Evolutionary conservation across 305 asterid genomes (phyloP).

Genomic region (Rubia tinctorum): DNA sequence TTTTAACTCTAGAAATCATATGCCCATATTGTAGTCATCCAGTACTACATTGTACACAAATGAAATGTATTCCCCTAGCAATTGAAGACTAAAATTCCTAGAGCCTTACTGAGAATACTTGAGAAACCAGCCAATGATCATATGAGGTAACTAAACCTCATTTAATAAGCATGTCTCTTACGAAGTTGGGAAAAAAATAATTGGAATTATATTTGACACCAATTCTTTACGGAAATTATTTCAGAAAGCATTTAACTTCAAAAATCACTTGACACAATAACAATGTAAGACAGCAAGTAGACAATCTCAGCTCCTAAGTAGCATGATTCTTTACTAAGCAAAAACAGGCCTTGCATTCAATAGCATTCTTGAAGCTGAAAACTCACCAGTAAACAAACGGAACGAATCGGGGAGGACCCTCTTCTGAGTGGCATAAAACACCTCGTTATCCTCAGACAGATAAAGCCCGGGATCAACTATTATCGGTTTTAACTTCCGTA

Average conservation of each 20-base stretch:
- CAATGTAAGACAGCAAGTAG: neutral
- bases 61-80: neutral
- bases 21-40: neutral
- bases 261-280: slow-evolving; percentile 5
- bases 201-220: neutral
- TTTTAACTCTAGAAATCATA: neutral
- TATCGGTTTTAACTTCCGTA: slow-evolving; percentile 74
- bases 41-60: neutral
- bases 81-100: neutral
- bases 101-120: neutral
- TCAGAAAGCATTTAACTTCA: neutral
- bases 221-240: neutral
- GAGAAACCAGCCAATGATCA: neutral
- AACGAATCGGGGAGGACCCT: slow-evolving; percentile 81
- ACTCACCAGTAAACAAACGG: slow-evolving; percentile 66
- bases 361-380: neutral
- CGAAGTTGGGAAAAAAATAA: neutral
- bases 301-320: neutral
- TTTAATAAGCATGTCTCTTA: neutral
- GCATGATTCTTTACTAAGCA: neutral
- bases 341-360: neutral
- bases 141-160: neutral
- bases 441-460: slow-evolving; percentile 54
- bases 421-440: slow-evolving; percentile 76
- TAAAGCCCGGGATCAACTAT: slow-evolving; percentile 85